Evolutionary conservation across 768 basidiomycete species (phyloP), one percentile per base, ranked within the genome.

Genomic region (Asterophora parasitica): DNA sequence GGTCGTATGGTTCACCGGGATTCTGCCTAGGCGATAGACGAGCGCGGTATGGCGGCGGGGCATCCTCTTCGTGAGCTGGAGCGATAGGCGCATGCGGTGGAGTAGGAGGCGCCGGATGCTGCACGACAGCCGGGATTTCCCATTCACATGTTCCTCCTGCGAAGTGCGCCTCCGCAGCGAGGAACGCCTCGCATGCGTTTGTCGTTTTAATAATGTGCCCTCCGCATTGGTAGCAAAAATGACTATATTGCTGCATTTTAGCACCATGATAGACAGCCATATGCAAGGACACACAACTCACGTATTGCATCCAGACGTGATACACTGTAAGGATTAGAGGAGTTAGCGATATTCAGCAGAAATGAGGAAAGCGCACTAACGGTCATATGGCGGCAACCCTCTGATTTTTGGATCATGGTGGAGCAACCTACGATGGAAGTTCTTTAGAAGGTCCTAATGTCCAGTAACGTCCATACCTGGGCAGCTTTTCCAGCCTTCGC

Each of bases 401-500:
- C 62, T 7, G 67, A 66, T 54, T 78, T 82, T 46, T 67, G 72
- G 15, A 78, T 73, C 3, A 78, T 73, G 8, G 78, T 76, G 44
- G 60, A 58, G 54, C 75, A 76, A 5, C 72, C 74, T 75, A 17
- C 17, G 15, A 8, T 10, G 49, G n/a, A 35, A 15, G 16, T 39
- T 23, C 68, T 27, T 35, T 9, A 50, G 34, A 33, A 10, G 32
- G 32, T n/a, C n/a, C 11, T 9, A 33, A 4, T 33, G 32, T n/a
- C n/a, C n/a, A 8, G n/a, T 4, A 9, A 11, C 9, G 35, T 28
- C 36, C 51, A 33, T 49, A 66, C 83, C 78, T 50, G 83, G 82
- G 56, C 83, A 85, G 38, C 74, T 71, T 51, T 77, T 79, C 83
- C 83, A 85, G 5, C 82, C 82, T n/a, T 69, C 63, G 51, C 66